Base-by-base conservation (phyloP, 768 basidiomycete species). In the Kwoniella pini region DNA sequence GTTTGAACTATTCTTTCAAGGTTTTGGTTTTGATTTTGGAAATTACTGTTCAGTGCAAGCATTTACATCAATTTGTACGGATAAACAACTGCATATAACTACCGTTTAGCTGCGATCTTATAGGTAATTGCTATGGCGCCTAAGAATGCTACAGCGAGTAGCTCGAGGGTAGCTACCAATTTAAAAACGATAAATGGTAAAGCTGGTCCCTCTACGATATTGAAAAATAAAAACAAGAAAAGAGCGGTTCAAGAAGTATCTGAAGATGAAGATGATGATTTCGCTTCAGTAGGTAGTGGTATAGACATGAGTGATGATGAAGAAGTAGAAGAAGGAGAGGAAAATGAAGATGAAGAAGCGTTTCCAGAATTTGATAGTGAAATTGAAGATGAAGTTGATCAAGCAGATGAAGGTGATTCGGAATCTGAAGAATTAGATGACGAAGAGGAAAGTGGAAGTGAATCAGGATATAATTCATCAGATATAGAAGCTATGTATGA, bases 401-500 rank as follows among this genome's bases (percentile, higher is more conserved):
- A 70, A 4, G 67, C 57, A n/a, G 63, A 39, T 7, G 68, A 62
- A 5, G 48, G 27, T 28, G 51, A 58, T 11, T 42, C 40, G 11
- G 40, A 42, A 12, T 57, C 46, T 10, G 65, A 66, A n/a, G 52
- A 31, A 0, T 36, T 15, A 5, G 40, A 61, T 5, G 67, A 71
- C 36, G 74, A 73, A 17, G 69, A 74, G 38, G 78, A 78, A 15
- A 62, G 60, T 31, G 72, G 71, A n/a, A 71, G 69, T 7, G 75
- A 77, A 55, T 75, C 74, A 53, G 79, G 79, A 3, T 80, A 80
- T 70, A 80, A 80, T 65, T 76, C 77, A 0, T 80, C 79, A 6
- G 79, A 80, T 63, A 77, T 80, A 28, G 79, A 80, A n/a, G 68
- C 60, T 26, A 57, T 77, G 69, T 70, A 77, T 42, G 57, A 60